Conservation (phyloP, 2,329 filamentous ascomycete genomes). For the Xylariaceae sp. region DNA sequence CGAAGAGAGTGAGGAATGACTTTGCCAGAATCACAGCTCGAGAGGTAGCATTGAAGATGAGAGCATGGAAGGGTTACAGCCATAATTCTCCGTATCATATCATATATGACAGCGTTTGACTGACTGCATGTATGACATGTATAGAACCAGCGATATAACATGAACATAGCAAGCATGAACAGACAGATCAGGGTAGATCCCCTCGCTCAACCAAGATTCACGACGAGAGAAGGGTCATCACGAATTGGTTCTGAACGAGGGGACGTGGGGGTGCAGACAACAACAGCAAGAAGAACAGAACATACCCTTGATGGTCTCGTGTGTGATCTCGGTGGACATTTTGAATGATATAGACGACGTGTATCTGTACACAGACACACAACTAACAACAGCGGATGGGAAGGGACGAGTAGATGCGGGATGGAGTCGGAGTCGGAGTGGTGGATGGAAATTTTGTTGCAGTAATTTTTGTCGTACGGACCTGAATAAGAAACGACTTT, state of each 20-base stretch:
- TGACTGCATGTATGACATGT: too few relatives aligned
- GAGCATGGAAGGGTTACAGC: background rate
- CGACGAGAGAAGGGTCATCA: too few relatives aligned
- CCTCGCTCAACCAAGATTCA: background rate
- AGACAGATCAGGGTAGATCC: too few relatives aligned
- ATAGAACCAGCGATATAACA: too few relatives aligned
- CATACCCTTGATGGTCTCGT: constrained; percentile 55
- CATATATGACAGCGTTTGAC: too few relatives aligned
- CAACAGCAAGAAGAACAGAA: constrained; percentile 16
- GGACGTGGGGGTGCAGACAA: background rate
- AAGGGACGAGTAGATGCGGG: background rate
- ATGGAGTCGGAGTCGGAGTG: background rate
- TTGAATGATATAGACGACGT: constrained; percentile 18
- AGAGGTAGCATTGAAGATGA: background rate
- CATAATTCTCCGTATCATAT: background rate
- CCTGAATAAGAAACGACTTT: constrained; percentile 19
- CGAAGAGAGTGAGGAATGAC: too few relatives aligned
- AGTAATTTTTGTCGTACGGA: constrained; percentile 1
- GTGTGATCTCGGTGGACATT: constrained; percentile 49
- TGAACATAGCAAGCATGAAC: too few relatives aligned
- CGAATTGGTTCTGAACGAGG: background rate
- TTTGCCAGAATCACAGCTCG: too few relatives aligned
- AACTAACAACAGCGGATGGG: background rate
- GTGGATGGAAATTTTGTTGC: background rate
- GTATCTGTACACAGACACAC: background rate